Evolutionary conservation across 1,139 yeast species (phyloP).

Genomic region (Candida buenavistaensis): DNA sequence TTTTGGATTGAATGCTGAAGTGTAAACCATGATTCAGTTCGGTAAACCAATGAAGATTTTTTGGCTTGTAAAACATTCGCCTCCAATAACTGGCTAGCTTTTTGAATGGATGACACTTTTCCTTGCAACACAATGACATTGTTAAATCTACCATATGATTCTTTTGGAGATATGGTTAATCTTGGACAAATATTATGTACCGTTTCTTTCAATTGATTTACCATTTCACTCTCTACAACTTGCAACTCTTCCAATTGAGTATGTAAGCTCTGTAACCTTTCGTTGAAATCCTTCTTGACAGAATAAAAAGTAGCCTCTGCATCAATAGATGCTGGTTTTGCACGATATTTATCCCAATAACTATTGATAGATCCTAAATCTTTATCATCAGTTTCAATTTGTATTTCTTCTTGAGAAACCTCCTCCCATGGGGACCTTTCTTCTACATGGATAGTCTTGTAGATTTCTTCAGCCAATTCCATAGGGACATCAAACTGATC

Average conservation of each 20-base stretch:
- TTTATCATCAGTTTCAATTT: too few relatives aligned
- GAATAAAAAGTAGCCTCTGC: constrained; percentile 15
- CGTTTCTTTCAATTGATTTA: constrained; percentile 19
- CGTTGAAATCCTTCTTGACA: constrained; percentile 30
- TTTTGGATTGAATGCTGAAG: constrained; percentile 29
- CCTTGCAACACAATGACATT: constrained; percentile 40
- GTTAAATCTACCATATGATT: constrained; percentile 29
- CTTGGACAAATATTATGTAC: constrained; percentile 31
- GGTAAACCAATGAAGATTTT: constrained; percentile 31
- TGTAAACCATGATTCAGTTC: constrained; percentile 34
- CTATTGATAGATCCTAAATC: constrained; percentile 10
- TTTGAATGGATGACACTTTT: constrained; percentile 27
- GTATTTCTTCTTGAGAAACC: background rate
- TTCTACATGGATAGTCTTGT: constrained; percentile 26
- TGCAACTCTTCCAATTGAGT: constrained; percentile 29
- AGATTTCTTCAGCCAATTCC: constrained; percentile 27
- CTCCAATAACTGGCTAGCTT: constrained; percentile 16
- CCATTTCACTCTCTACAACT: constrained; percentile 22
- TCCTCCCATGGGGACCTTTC: background rate
- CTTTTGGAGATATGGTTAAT: constrained; percentile 26
- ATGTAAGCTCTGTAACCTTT: constrained; percentile 31
- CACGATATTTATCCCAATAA: constrained; percentile 23
- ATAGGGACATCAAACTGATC: constrained; percentile 29
- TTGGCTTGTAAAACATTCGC: constrained; percentile 27
- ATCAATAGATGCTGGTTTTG: constrained; percentile 7